These are phyloP conservation scores for Stylosanthes scabra DNA, from an alignment of 331 rosid species.

Conservation along the genomic window DNA sequence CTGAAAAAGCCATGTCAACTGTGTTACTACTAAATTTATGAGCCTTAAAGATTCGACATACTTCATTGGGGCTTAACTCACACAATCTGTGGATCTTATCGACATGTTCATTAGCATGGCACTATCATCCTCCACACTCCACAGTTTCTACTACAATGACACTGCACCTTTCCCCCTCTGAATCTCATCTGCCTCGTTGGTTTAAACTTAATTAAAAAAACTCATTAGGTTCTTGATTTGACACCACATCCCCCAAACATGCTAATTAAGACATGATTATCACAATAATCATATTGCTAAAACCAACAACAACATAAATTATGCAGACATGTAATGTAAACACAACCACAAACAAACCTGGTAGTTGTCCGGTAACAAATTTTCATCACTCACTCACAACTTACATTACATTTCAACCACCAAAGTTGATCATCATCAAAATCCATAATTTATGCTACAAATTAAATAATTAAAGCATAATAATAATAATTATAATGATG, in stretches of 20 bases:
- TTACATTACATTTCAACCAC: background rate
- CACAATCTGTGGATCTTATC: slow-evolving; percentile 6
- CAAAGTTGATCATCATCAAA: slow-evolving; percentile 8
- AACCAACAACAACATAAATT: background rate
- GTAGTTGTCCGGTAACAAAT: slow-evolving; percentile 30
- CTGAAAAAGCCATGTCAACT: slow-evolving; percentile 29
- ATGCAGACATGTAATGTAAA: slow-evolving; percentile 2
- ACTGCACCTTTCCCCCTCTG: slow-evolving; percentile 12
- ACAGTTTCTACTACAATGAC: slow-evolving; percentile 25
- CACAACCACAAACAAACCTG: slow-evolving; percentile 26
- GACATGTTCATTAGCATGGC: background rate
- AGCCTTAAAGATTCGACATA: background rate
- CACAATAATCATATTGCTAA: background rate
- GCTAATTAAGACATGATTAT: too few relatives aligned
- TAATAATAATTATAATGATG: too few relatives aligned
- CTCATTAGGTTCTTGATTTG: slow-evolving; percentile 42
- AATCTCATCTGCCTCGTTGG: slow-evolving; percentile 9
- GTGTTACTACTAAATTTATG: background rate
- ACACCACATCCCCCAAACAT: slow-evolving; percentile 39
- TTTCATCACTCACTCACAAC: slow-evolving; percentile 11
- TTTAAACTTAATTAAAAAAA: slow-evolving; percentile 12
- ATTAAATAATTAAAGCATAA: slow-evolving; percentile 5
- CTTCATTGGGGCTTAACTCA: background rate
- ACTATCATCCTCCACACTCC: background rate
- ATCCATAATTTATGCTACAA: background rate